Conservation (phyloP, 2,329 filamentous ascomycete genomes). For the Lachnellula occidentalis region DNA sequence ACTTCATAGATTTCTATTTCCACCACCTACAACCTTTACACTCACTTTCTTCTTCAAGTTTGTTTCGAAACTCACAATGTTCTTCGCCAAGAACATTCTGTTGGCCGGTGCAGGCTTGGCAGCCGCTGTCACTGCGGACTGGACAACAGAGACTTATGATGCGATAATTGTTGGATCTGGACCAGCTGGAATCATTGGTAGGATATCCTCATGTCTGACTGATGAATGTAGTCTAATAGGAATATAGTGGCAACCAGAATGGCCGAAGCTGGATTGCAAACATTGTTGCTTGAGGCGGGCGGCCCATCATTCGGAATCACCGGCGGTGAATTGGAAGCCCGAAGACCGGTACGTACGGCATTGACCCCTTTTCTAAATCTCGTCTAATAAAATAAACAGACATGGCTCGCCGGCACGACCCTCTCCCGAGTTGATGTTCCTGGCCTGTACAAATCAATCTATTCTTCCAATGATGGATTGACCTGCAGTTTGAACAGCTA, state of each 20-base stretch:
- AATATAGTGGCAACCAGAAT: constrained; percentile 38
- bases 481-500: constrained; percentile 29
- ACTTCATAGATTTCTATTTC: too few species aligned
- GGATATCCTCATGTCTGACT: background rate
- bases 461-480: constrained; percentile 35
- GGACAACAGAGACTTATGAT: constrained; percentile 28
- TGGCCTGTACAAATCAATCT: constrained; percentile 44
- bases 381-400: constrained; percentile 19
- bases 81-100: background rate
- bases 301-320: constrained; percentile 45
- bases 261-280: constrained; percentile 46
- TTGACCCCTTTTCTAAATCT: constrained; percentile 38
- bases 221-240: background rate
- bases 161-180: constrained; percentile 45
- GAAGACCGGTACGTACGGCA: constrained; percentile 30
- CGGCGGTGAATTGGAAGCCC: constrained; percentile 37
- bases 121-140: constrained; percentile 9
- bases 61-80: background rate
- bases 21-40: too few species aligned
- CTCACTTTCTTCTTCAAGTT: too few species aligned
- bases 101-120: background rate
- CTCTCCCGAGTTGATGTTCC: constrained; percentile 47
- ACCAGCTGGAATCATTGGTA: constrained; percentile 44
- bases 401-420: constrained; percentile 44
- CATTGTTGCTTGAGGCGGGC: constrained; percentile 47